Percentiles rank a stretch among this genome's conserved stretches.
phyloP scores from a whole-genome alignment of 768 basidiomycete genomes.

The Phlegmacium glaucopus region DNA sequence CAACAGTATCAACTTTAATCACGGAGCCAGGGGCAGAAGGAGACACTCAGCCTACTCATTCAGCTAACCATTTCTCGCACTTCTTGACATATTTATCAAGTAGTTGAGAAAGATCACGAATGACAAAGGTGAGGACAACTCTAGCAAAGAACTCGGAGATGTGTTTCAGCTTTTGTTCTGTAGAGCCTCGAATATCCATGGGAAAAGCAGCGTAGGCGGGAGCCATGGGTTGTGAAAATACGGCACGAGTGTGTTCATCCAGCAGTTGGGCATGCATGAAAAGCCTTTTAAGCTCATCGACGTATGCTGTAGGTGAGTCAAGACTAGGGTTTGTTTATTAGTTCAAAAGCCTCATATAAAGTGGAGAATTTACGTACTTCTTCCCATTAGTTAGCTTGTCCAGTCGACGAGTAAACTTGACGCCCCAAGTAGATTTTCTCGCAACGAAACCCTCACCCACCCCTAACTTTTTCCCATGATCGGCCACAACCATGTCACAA shows the following conservation, averaged over 20 bases:
- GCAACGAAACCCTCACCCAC: conserved; percentile 84
- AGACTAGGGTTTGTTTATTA: conserved; percentile 44
- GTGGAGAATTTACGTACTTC: conserved; percentile 50
- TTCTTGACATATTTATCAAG: conserved; percentile 94
- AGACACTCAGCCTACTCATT: conserved; percentile 38
- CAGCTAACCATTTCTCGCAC: conserved; percentile 89
- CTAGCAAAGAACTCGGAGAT: conserved; percentile 90
- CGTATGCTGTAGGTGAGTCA: conserved; percentile 85
- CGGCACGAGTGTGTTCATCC: conserved; percentile 81
- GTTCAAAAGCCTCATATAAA: background rate
- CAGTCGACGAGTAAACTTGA: conserved; percentile 68
- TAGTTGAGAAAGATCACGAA: conserved; percentile 80
- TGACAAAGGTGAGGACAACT: conserved; percentile 86
- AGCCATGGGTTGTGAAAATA: conserved; percentile 59
- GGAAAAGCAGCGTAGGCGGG: conserved; percentile 75
- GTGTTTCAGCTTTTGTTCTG: conserved; percentile 75
- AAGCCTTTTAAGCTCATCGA: conserved; percentile 69
- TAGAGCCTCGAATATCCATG: conserved; percentile 52
- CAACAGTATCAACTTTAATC: too few species aligned
- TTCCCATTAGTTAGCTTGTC: conserved; percentile 88
- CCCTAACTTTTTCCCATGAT: conserved; percentile 85
- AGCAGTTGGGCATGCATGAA: conserved; percentile 77
- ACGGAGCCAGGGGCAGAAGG: conserved; percentile 12
- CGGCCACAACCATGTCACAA: conserved; percentile 76
- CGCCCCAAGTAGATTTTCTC: conserved; percentile 80